Evolutionary conservation across 208 protist genomes (phyloP).

Genomic region (Acanthamoeba sp.): DNA sequence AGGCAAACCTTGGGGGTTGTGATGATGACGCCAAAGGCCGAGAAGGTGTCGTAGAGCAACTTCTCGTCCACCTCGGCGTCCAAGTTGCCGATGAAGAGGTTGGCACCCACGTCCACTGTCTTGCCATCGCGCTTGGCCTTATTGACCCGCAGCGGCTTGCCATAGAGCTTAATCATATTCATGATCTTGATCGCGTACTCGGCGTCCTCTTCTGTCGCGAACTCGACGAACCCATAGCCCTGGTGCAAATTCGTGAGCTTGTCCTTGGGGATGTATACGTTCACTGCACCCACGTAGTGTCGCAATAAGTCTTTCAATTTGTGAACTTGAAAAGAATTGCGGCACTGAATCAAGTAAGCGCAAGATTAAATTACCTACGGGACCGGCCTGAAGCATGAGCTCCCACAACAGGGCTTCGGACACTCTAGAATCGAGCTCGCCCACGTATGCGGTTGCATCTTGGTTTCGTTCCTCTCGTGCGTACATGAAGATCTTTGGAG

Average conservation of each 20-base stretch:
- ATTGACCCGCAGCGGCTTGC: slow-evolving; percentile 92
- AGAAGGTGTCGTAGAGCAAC: slow-evolving; percentile 93
- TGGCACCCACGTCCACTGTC: slow-evolving; percentile 93
- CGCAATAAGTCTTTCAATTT: background rate
- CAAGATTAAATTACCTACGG: slow-evolving; percentile 86
- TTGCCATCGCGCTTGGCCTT: slow-evolving; percentile 78
- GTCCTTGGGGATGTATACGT: slow-evolving; percentile 95
- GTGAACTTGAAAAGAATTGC: background rate
- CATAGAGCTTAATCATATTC: slow-evolving; percentile 95
- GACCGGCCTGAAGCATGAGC: slow-evolving; percentile 94
- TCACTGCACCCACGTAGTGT: slow-evolving; percentile 80
- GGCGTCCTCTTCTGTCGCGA: slow-evolving; percentile 92
- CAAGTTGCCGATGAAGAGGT: slow-evolving; percentile 96
- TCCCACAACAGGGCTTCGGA: slow-evolving; percentile 94
- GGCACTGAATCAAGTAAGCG: background rate
- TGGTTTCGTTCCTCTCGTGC: slow-evolving; percentile 89
- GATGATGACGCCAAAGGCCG: slow-evolving; percentile 91
- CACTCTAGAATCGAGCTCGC: slow-evolving; percentile 92
- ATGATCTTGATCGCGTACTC: slow-evolving; percentile 95
- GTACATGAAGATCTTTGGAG: too few relatives aligned
- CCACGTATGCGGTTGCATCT: slow-evolving; percentile 93
- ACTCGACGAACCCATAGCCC: slow-evolving; percentile 94
- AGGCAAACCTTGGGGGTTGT: slow-evolving; percentile 83
- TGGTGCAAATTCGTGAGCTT: slow-evolving; percentile 91
- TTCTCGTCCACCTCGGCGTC: slow-evolving; percentile 94